Evolutionary conservation across 2,329 filamentous ascomycete species (phyloP).

Genomic region (Amesomyces nigricolor): DNA sequence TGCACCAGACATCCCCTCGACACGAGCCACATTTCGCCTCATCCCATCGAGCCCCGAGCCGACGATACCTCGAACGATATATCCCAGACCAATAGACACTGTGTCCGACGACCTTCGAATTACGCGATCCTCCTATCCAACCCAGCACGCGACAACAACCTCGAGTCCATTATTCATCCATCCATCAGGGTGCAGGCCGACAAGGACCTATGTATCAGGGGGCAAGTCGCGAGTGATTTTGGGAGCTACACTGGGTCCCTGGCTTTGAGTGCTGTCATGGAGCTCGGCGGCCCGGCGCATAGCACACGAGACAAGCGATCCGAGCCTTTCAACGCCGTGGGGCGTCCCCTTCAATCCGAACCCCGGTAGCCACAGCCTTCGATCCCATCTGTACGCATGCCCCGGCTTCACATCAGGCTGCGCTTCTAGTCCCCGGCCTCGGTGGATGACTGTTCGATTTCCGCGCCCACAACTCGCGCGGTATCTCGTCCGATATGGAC

Average conservation of each 20-base stretch:
- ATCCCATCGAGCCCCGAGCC: neutral
- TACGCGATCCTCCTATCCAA: neutral
- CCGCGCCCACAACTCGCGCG: slow-evolving; percentile 23
- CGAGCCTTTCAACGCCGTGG: slow-evolving; percentile 4
- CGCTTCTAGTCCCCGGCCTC: slow-evolving; percentile 13
- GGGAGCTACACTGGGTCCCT: slow-evolving; percentile 8
- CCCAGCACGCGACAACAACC: slow-evolving; percentile 5
- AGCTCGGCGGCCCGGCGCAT: slow-evolving; percentile 21
- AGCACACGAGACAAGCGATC: slow-evolving; percentile 20
- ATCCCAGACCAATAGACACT: neutral
- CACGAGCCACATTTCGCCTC: slow-evolving; percentile 3
- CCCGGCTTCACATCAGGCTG: slow-evolving; percentile 11
- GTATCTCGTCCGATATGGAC: slow-evolving; percentile 48
- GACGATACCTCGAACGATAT: slow-evolving; percentile 1
- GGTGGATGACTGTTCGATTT: slow-evolving; percentile 23
- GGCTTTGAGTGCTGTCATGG: slow-evolving; percentile 24
- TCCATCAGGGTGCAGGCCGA: neutral
- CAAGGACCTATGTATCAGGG: slow-evolving; percentile 14
- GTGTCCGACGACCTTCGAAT: slow-evolving; percentile 3
- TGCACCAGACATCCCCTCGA: slow-evolving; percentile 12
- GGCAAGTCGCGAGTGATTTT: slow-evolving; percentile 17
- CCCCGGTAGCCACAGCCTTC: neutral
- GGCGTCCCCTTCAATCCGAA: neutral
- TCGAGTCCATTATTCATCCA: neutral
- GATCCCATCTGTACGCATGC: slow-evolving; percentile 17